phyloP scores from a whole-genome alignment of 164 flowering plant genomes.

The Magnolia sinica region DNA sequence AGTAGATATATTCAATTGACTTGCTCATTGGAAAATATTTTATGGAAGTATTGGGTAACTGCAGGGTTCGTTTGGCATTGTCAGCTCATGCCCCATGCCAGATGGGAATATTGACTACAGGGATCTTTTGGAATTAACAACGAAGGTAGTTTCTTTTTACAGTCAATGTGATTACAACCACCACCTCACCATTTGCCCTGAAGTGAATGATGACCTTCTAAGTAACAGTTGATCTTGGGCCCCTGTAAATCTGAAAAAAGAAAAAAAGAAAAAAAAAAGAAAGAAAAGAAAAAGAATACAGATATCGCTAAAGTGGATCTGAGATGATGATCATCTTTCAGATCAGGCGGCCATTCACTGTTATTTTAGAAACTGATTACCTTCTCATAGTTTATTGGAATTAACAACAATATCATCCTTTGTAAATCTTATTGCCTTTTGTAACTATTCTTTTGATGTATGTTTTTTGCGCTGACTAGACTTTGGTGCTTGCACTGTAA shows the following conservation, averaged over 20 bases:
- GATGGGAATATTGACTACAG: conserved; percentile 63
- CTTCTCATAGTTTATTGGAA: neutral
- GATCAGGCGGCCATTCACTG: too few species aligned
- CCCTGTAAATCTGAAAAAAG: neutral
- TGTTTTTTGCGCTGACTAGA: neutral
- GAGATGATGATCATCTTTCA: too few species aligned
- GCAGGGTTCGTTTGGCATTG: conserved; percentile 44
- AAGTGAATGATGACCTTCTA: too few species aligned
- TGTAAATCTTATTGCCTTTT: neutral
- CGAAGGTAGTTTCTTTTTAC: conserved; percentile 35
- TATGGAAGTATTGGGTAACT: conserved; percentile 10
- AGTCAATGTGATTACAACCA: neutral
- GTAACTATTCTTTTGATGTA: neutral
- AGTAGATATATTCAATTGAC: neutral
- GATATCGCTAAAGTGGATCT: too few species aligned
- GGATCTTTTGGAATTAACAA: conserved; percentile 42
- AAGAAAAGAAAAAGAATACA: too few species aligned
- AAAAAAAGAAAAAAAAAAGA: too few species aligned
- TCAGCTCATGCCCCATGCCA: conserved; percentile 52
- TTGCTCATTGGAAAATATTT: conserved; percentile 1
- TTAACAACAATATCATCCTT: too few species aligned
- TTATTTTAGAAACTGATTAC: neutral
- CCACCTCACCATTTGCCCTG: too few species aligned
- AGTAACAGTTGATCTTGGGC: neutral
- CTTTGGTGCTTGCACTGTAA: conserved; percentile 7